These are phyloP conservation scores for Leccinum uliginosum DNA, from an alignment of 768 basidiomycete genomes.

Conservation along the genomic window DNA sequence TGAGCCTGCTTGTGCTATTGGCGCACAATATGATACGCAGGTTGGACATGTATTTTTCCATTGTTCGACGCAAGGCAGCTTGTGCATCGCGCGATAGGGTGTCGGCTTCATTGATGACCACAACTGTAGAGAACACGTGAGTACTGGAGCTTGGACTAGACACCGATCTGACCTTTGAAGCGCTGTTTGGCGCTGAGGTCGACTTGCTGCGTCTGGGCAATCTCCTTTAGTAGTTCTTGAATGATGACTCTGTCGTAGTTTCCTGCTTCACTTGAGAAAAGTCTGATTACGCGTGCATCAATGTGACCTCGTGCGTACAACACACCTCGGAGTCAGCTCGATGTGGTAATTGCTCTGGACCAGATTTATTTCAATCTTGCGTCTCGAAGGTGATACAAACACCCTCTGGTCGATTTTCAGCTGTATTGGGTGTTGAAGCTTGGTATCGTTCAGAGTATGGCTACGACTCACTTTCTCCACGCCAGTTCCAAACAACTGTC, in stretches of 20 bases:
- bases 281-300: background rate
- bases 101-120: conserved; percentile 97
- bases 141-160: background rate
- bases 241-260: conserved; percentile 94
- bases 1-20: conserved; percentile 91
- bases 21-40: conserved; percentile 96
- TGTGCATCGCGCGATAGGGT: conserved; percentile 93
- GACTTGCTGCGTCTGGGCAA: conserved; percentile 98
- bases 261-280: conserved; percentile 75
- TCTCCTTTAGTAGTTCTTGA: conserved; percentile 96
- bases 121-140: conserved; percentile 50
- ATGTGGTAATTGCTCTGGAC: conserved; percentile 98
- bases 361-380: conserved; percentile 93
- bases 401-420: conserved; percentile 97
- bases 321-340: conserved; percentile 93
- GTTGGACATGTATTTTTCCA: conserved; percentile 99
- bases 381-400: conserved; percentile 88
- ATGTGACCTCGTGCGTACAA: background rate
- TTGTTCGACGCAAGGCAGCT: conserved; percentile 92
- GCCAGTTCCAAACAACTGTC: conserved; percentile 85
- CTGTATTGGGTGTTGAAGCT: conserved; percentile 38
- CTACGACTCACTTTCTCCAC: conserved; percentile 76
- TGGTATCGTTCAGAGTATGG: background rate
- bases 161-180: conserved; percentile 75
- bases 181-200: conserved; percentile 92